Evolutionary conservation across 1,284 basidiomycete genomes (phyloP).

Genomic region (Pterulicium gracile): DNA sequence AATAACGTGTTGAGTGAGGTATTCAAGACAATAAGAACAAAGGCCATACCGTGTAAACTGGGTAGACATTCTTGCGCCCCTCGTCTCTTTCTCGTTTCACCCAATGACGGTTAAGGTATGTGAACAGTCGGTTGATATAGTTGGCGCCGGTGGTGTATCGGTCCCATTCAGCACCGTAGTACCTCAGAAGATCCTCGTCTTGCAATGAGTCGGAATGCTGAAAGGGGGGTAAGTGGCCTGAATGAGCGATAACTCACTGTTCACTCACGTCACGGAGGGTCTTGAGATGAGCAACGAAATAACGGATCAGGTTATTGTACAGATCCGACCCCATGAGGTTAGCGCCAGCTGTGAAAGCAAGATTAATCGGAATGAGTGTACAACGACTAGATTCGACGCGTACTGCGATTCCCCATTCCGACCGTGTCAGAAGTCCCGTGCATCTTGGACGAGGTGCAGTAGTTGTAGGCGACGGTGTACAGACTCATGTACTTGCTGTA

Average conservation of each 20-base stretch:
- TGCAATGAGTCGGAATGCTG: constrained; percentile 74
- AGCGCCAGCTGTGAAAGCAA: constrained; percentile 53
- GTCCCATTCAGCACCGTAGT: constrained; percentile 92
- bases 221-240: constrained; percentile 4
- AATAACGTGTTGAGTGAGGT: no score
- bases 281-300: constrained; percentile 73
- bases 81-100: constrained; percentile 98
- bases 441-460: constrained; percentile 86
- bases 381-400: constrained; percentile 23
- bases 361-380: constrained; percentile 14
- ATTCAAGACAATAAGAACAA: no score
- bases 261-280: constrained; percentile 45
- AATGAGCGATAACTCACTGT: background rate
- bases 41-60: constrained; percentile 86
- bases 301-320: constrained; percentile 79
- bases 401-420: constrained; percentile 43
- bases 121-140: constrained; percentile 93
- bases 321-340: constrained; percentile 90
- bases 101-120: constrained; percentile 98
- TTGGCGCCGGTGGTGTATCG: constrained; percentile 94
- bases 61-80: constrained; percentile 91
- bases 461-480: constrained; percentile 91
- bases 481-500: constrained; percentile 91
- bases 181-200: constrained; percentile 83
- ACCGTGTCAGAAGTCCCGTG: constrained; percentile 34